Base-by-base conservation (phyloP, 306 rosid genomes). In the Quercus dentata region DNA sequence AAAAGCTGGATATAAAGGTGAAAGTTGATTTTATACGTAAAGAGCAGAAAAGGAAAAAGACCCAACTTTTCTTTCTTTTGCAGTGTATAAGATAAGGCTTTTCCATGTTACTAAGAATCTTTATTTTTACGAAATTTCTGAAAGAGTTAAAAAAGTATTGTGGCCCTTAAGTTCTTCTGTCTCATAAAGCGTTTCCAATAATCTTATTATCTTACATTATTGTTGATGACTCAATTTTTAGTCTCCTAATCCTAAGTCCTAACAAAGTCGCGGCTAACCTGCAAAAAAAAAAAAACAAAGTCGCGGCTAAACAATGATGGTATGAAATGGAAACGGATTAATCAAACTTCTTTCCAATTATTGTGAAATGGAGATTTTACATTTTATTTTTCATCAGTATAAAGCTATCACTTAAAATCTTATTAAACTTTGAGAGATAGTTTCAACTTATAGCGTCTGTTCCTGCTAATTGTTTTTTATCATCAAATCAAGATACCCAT, bases 221-320 rank as follows among this genome's bases (percentile, higher is more conserved):
- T 71, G 51, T 17, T 27, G 18, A 35, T 61, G 31, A 46, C 30
- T 73, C 27, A 25, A 62, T 62, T 15, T 23, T 19, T 23, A 64
- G 65, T 70, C 72, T 76, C 64, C 56, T 64, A 65, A 71, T 76
- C 64, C 56, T 64, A 65, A 71, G 80, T 76, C 64, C 56, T 56
- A 73, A 71, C 77, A 73, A 77, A 59, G 82, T 67, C 73, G 79
- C 35, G 58, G 62, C 82, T 30, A 14, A 62, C 28, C 28, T 27
- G 28, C 2, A 27, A 27, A 27, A 27, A 25, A 27, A 25, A 25
- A 27, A 27, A 27, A 65, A 71, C 77, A 73, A 77, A 59, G 82
- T 67, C 73, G 74, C 35, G 58, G 62, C 82, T 30, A 14, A 62
- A 62, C 14, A 62, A 5, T 62, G 69, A 62, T 11, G 12, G 15